These are phyloP conservation scores for Trichosporon coremiiforme DNA, from an alignment of 1,284 basidiomycete genomes.

Conservation along the genomic window DNA sequence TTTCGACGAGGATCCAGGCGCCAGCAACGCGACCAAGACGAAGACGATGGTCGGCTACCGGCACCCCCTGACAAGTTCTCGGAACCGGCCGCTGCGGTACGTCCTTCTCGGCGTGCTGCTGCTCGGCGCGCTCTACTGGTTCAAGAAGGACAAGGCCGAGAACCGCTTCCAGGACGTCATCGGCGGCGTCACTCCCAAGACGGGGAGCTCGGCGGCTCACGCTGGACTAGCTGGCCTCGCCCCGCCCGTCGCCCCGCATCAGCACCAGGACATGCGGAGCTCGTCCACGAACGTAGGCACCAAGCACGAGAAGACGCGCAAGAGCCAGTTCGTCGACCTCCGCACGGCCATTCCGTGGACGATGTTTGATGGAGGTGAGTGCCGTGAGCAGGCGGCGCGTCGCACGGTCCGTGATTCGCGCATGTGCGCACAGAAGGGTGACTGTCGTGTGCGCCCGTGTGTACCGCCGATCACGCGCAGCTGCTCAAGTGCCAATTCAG, in stretches of 20 bases:
- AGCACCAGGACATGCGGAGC: constrained; percentile 1
- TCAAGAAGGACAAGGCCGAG: neutral
- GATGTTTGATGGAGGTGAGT: constrained; percentile 44
- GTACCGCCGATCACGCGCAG: neutral
- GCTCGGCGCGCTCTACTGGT: neutral
- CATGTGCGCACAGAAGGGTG: neutral
- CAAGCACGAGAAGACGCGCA: constrained; percentile 10
- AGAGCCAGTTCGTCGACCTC: constrained; percentile 33
- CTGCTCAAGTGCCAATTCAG: too few species aligned
- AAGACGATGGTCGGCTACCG: constrained; percentile 6
- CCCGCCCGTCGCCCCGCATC: neutral
- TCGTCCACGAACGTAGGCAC: constrained; percentile 10
- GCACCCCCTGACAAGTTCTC: constrained; percentile 4
- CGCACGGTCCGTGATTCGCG: too few species aligned
- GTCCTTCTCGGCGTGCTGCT: neutral
- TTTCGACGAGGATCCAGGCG: neutral
- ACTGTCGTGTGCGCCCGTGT: neutral
- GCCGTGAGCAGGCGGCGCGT: neutral
- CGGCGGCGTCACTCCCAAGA: neutral
- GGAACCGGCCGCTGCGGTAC: constrained; percentile 9
- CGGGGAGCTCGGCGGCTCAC: neutral
- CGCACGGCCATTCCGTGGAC: constrained; percentile 34
- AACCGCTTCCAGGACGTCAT: constrained; percentile 15
- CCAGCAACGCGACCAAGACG: neutral
- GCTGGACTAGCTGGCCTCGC: neutral